Conservation (phyloP, 164 flowering plant species). For the Macadamia tetraphylla region DNA sequence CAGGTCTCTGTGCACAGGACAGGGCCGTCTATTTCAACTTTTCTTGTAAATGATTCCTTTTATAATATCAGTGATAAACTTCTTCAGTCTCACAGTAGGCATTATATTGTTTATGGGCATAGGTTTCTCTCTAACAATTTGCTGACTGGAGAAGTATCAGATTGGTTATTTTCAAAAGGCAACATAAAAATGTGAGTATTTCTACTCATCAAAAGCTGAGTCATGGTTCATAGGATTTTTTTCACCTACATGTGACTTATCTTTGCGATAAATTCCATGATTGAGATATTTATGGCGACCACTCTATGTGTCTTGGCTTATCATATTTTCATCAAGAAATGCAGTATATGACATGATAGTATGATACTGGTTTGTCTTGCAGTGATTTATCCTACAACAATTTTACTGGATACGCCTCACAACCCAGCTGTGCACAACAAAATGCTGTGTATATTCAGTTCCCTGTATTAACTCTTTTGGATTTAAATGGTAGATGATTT, state of each 20-base stretch:
- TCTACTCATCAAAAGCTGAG: too few relatives aligned
- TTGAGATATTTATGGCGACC: too few relatives aligned
- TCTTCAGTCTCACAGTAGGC: neutral
- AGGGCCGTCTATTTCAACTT: too few relatives aligned
- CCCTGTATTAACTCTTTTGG: constrained; percentile 2
- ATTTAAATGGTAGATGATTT: neutral
- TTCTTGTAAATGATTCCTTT: too few relatives aligned
- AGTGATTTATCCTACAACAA: constrained; percentile 83
- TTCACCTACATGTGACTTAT: too few relatives aligned
- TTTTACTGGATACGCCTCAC: constrained; percentile 35
- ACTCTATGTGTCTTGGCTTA: neutral
- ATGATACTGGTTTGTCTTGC: constrained; percentile 18
- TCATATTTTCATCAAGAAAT: neutral
- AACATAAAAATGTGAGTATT: constrained; percentile 36
- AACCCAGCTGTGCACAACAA: constrained; percentile 26
- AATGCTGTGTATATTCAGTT: constrained; percentile 34
- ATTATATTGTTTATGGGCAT: neutral
- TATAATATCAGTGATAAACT: too few relatives aligned
- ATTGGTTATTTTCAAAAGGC: constrained; percentile 34
- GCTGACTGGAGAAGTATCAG: constrained; percentile 49
- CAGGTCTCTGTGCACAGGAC: too few relatives aligned
- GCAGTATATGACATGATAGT: neutral
- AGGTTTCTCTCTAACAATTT: constrained; percentile 71
- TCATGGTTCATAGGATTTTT: too few relatives aligned
- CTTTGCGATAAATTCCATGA: too few relatives aligned